Evolutionary conservation across 768 basidiomycete genomes (phyloP), one percentile per base, ranked within the genome.

Genomic region (Rossbeevera mucosa): DNA sequence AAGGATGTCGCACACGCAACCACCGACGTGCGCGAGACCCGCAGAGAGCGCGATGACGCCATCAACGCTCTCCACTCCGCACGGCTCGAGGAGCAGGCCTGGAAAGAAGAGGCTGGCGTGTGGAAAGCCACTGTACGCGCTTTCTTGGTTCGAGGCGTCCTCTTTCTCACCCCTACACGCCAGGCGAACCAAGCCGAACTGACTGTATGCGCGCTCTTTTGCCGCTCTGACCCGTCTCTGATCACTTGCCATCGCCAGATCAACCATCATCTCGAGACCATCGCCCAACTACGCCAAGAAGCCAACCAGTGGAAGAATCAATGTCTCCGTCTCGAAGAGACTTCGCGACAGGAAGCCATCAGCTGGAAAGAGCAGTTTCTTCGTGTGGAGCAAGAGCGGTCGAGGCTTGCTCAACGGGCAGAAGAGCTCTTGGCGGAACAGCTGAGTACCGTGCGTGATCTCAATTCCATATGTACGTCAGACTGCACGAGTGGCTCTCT

Each of bases 281-380:
- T 86, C 48, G 64, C 74, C 2, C 82, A 81, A 49, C 73, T 88
- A 26, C 79, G 80, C 22, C 76, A 83, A 45, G 86, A 91, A 63
- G 73, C 80, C 0, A 71, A 68, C 0, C 85, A 88, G 48, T 88
- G 86, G 85, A 88, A 87, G 66, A 80, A 83, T 46, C 88, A 89
- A 59, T 73, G 75, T 45, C 61, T 71, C 20, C 74, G 76, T 25
- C 64, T 75, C 25, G 76, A 78, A 47, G 77, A 79, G 48, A 67
- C 74, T 1, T 73, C 76, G 9, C 69, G 74, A 44, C 70, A 69
- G 26, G 76, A 78, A 54, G 79, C 86, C 0, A 73, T 75, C 48
- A 85, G 85, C 59, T 90, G 88, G 88, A 88, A 89, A 65, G 86
- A 87, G 20, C 86, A 88, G 59, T 89, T 87, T 64, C 71, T 83